A percentile compares a stretch with the other conserved stretches of the same genome.
Evolutionary conservation across 768 basidiomycete genomes (phyloP).

Genomic region (Lanmaoa pseudosensibilis): DNA sequence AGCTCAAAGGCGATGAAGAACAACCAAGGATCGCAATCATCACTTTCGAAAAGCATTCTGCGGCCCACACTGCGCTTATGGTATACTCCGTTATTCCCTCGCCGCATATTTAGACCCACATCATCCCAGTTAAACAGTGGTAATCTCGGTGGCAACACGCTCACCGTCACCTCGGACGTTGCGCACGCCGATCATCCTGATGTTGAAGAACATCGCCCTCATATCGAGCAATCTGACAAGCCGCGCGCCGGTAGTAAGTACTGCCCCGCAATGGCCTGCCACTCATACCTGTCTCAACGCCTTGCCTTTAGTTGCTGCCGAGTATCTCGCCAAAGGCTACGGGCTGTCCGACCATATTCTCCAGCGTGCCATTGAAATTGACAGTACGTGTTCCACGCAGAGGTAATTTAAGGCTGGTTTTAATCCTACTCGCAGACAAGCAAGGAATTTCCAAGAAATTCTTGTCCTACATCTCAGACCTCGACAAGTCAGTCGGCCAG

Average conservation of each 20-base stretch:
- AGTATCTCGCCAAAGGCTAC: constrained; percentile 93
- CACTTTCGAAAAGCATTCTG: constrained; percentile 78
- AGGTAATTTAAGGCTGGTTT: not conserved
- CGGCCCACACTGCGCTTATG: constrained; percentile 87
- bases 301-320: constrained; percentile 69
- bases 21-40: constrained; percentile 59
- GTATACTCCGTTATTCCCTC: constrained; percentile 32
- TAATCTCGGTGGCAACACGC: constrained; percentile 65
- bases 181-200: constrained; percentile 58
- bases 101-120: not conserved
- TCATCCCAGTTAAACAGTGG: constrained; percentile 66
- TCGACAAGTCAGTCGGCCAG: constrained; percentile 72
- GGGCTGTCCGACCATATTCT: constrained; percentile 74
- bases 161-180: constrained; percentile 70
- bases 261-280: not conserved
- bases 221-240: constrained; percentile 84
- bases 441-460: constrained; percentile 89
- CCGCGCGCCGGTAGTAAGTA: constrained; percentile 79
- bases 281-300: not conserved
- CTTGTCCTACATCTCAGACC: constrained; percentile 68
- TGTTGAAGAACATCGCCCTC: constrained; percentile 34
- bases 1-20: constrained; percentile 45
- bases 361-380: constrained; percentile 77
- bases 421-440: constrained; percentile 44
- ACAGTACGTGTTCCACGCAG: constrained; percentile 42